Percentiles rank a stretch among this genome's conserved stretches.
Evolutionary conservation across 225 moss, liverwort and hornwort genomes (phyloP).

Genomic region (Physcomitrellopsis africana): DNA sequence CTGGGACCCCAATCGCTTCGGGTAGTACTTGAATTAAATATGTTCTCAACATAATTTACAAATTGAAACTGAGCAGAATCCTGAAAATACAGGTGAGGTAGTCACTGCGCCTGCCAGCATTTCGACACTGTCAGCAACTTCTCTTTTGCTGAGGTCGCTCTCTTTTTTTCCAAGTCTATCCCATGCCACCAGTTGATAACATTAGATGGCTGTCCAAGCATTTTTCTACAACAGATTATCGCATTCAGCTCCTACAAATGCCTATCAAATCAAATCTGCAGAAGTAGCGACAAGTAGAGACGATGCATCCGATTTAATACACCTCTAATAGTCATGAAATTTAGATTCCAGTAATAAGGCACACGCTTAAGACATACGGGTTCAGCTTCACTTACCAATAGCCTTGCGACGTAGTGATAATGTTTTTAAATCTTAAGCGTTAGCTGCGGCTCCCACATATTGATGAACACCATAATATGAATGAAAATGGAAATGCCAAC

Average conservation of each 20-base stretch:
- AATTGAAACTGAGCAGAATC: constrained; percentile 6
- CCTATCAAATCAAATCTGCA: constrained; percentile 9
- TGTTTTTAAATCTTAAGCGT: constrained; percentile 22
- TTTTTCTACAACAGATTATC: background rate
- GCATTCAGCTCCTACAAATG: background rate
- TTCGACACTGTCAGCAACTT: constrained; percentile 2
- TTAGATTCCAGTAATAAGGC: background rate
- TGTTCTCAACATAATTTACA: constrained; percentile 19
- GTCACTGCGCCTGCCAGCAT: too few species aligned
- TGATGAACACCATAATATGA: constrained; percentile 52
- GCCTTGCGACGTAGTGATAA: background rate
- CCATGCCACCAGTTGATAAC: constrained; percentile 11
- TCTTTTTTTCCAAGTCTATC: background rate
- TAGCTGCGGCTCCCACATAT: constrained; percentile 24
- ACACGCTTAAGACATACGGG: background rate
- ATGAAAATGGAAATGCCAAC: constrained; percentile 40
- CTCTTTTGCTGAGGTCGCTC: background rate
- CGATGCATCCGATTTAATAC: background rate
- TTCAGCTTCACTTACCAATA: constrained; percentile 37
- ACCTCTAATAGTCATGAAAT: background rate
- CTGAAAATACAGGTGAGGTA: background rate
- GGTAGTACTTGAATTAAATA: background rate
- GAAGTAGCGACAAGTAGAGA: too few species aligned
- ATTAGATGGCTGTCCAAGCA: constrained; percentile 13
- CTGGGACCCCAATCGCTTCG: constrained; percentile 5